These are phyloP conservation scores for Mortierella sp. DNA, from an alignment of 371 early-diverging fungal genomes.

Conservation along the genomic window DNA sequence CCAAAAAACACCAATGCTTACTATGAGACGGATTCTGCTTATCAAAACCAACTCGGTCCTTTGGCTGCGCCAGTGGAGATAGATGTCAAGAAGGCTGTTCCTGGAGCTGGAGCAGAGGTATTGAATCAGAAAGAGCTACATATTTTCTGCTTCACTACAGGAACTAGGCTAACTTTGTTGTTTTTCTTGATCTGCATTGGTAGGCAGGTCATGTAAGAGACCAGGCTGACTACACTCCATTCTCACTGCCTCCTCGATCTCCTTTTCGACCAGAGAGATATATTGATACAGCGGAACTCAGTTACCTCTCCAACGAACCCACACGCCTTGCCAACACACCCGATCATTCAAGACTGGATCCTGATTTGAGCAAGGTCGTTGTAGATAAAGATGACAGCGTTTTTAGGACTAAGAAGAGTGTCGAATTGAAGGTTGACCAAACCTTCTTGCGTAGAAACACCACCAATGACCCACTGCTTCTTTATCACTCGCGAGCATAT, in stretches of 20 bases:
- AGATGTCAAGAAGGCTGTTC: not conserved
- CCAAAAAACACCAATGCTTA: not conserved
- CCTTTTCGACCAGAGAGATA: not conserved
- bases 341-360: not conserved
- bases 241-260: not conserved
- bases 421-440: constrained; percentile 6
- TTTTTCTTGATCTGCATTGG: not conserved
- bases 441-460: not conserved
- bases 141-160: too few species aligned
- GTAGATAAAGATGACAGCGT: not conserved
- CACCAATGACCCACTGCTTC: not conserved
- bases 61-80: constrained; percentile 1
- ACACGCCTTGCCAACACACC: not conserved
- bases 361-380: not conserved
- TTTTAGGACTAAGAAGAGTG: not conserved
- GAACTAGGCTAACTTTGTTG: too few species aligned
- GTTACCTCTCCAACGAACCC: not conserved
- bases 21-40: not conserved
- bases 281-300: not conserved
- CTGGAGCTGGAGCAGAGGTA: not conserved
- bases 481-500: constrained; percentile 25
- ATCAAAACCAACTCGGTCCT: not conserved
- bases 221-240: not conserved
- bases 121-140: too few species aligned
- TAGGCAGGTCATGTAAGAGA: not conserved